Evolutionary conservation across 192 early-diverging fungal genomes (phyloP).

Genomic region (Backusella australiensis): DNA sequence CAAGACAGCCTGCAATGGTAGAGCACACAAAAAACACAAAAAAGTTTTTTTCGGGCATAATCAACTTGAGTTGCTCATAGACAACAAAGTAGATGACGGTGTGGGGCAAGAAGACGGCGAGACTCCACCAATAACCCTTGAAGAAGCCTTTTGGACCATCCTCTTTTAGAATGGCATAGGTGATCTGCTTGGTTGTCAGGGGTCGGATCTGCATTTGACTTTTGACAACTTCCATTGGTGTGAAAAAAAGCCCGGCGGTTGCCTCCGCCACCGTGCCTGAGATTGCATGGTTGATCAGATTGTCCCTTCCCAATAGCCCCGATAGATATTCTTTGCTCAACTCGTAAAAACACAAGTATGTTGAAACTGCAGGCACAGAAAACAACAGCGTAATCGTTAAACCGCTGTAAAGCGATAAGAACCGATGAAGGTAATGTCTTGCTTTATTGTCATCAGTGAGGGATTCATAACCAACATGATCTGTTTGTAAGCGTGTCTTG

Average conservation of each 20-base stretch:
- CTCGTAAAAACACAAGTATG: constrained; percentile 75
- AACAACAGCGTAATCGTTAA: constrained; percentile 64
- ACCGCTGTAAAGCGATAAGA: constrained; percentile 65
- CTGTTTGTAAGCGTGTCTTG: constrained; percentile 65
- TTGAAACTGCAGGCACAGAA: constrained; percentile 63
- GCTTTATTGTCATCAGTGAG: not conserved
- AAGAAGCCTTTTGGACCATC: constrained; percentile 70
- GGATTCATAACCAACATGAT: not conserved
- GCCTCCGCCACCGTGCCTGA: constrained; percentile 63
- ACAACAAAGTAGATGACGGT: constrained; percentile 67
- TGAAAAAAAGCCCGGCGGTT: constrained; percentile 67
- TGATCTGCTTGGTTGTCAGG: not conserved
- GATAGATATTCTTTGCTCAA: constrained; percentile 43
- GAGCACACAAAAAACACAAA: constrained; percentile 58
- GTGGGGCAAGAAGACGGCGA: constrained; percentile 77
- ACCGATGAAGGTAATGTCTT: not conserved
- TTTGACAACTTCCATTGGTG: constrained; percentile 87
- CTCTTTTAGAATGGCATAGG: not conserved
- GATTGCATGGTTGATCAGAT: constrained; percentile 52
- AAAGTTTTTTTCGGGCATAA: constrained; percentile 32
- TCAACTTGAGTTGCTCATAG: constrained; percentile 57
- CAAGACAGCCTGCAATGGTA: constrained; percentile 52
- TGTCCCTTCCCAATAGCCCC: constrained; percentile 15
- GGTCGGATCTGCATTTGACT: constrained; percentile 58
- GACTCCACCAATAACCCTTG: constrained; percentile 63